Evolutionary conservation across 2,329 filamentous ascomycete species (phyloP), one percentile per base, ranked within the genome.

Genomic region (Beauveria sp.): DNA sequence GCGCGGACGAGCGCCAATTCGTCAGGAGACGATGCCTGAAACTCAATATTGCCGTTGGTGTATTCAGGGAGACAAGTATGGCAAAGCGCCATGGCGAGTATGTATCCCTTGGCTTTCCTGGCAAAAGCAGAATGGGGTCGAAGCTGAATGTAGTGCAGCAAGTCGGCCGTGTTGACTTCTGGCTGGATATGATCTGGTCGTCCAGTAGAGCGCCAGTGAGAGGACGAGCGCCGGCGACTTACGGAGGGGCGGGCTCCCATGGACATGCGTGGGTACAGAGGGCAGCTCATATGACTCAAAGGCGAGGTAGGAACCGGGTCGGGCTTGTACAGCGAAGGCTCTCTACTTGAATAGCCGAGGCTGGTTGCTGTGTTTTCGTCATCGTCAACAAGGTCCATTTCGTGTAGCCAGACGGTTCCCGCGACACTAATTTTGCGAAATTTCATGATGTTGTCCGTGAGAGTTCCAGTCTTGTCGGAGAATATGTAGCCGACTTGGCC

Each of bases 401-500:
- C 88, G 67, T 96, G 93, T 38, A 95, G 78, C 91, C 93, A 96
- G 1, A 92, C 88, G 0, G 90, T 92, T 7, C 93, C 93, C 3
- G 90, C 92, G 38, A 97, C 87, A 67, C 90, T 96, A 74, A 97
- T 83, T 72, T 96, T 96, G 49, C 93, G 88, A 71, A 97, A 97
- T 65, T 91, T 91, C 93, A 98, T 97, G 12, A 91, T 82, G 67
- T 98, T 98, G 68, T 97, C 92, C 1, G 93, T 98, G 66, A 98
- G 78, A 0, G 93, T 98, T 1, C 93, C 93, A 0, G 93, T 97
- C 77, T 97, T 97, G 73, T 97, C 93, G 0, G 91, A 96, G 68
- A 98, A 96, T 22, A 96, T 85, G 69, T 96, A 95, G 66, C 82
- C 90, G 63, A 98, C 86, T 75, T 97, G 93, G 0, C 93, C 93